Conservation (phyloP, 2,329 filamentous ascomycete species). For the Apiospora kogelbergensis region DNA sequence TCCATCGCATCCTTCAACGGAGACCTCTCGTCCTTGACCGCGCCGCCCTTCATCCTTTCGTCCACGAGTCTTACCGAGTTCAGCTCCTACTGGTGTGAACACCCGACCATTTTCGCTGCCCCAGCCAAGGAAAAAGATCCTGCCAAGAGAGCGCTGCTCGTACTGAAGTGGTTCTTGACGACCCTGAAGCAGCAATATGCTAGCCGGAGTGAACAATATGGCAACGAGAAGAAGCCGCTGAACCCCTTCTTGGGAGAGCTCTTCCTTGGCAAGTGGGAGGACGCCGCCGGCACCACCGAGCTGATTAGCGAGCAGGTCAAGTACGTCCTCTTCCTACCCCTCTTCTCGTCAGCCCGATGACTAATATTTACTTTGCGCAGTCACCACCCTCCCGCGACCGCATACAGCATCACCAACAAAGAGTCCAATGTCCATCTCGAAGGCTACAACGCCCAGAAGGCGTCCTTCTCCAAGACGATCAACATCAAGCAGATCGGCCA, state of each 20-base stretch:
- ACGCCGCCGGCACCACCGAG: conserved; percentile 30
- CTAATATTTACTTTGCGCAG: conserved; percentile 24
- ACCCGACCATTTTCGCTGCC: conserved; percentile 46
- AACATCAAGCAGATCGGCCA: conserved; percentile 52
- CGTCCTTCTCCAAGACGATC: conserved; percentile 49
- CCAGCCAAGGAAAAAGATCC: conserved; percentile 41
- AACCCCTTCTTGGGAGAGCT: conserved; percentile 49
- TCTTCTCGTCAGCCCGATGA: not conserved
- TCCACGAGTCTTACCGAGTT: conserved; percentile 49
- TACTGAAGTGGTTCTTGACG: conserved; percentile 47
- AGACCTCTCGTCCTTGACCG: conserved; percentile 52
- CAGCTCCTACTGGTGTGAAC: conserved; percentile 50
- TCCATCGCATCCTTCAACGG: conserved; percentile 42
- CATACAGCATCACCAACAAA: conserved; percentile 47
- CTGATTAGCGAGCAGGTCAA: conserved; percentile 46
- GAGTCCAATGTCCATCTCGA: conserved; percentile 45
- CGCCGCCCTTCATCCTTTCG: conserved; percentile 49
- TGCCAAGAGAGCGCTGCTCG: conserved; percentile 41
- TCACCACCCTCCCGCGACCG: conserved; percentile 54
- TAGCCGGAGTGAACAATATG: conserved; percentile 21
- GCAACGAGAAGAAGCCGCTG: conserved; percentile 50
- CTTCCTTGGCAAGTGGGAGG: conserved; percentile 38
- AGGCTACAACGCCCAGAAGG: conserved; percentile 52
- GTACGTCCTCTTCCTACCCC: not conserved
- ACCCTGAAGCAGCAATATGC: conserved; percentile 44